Base-by-base conservation (phyloP, 2,329 filamentous ascomycete species). In the Mollisiaceae sp. region DNA sequence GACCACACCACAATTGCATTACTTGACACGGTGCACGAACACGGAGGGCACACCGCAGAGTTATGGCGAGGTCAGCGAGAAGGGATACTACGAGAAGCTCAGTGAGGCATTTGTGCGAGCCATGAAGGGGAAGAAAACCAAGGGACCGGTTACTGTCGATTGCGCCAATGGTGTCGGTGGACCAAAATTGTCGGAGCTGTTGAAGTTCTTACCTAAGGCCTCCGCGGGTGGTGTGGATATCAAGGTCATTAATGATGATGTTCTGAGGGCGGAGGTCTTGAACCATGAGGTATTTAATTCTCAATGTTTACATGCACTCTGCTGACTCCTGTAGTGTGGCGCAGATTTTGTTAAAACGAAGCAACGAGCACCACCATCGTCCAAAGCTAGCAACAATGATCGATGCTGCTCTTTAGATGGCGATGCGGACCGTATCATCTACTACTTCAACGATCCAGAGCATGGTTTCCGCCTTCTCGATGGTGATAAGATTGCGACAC, bases 271-370 rank as follows among this genome's bases (percentile, higher is more conserved):
- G 3, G 93, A 97, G 76, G 86, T 90, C 63, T 83, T 99, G 72
- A 99, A 99, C 79, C 86, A 91, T 36, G 92, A 97, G 74, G 92
- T 94, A 82, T 52, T 32, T 43, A 61, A 15, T 32, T 54, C 52
- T 47, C 52, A 20, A 20, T 58, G 12, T 22, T 9, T 32, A 36
- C 14, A 24, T 18, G 57, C 38, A 59, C 62, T 45, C 65, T 38
- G 61, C 72, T 73, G 65, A 70, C 55, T 54, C 43, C 15, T 43
- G 32, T 73, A 96, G 88, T 97, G 92, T 76, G 95, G 95, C 78
- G 95, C 95, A 75, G 95, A 99, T 80, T 98, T 88, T 73, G 95
- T 99, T 79, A 99, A 99, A 83, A 98, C 95, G 20, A 93, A 93
- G 80, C 95, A 99, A 82, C 89, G 93, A 69, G 91, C 93, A 66